Evolutionary conservation across 805 yeast genomes (phyloP).

Genomic region (Cyberlindnera maritima): DNA sequence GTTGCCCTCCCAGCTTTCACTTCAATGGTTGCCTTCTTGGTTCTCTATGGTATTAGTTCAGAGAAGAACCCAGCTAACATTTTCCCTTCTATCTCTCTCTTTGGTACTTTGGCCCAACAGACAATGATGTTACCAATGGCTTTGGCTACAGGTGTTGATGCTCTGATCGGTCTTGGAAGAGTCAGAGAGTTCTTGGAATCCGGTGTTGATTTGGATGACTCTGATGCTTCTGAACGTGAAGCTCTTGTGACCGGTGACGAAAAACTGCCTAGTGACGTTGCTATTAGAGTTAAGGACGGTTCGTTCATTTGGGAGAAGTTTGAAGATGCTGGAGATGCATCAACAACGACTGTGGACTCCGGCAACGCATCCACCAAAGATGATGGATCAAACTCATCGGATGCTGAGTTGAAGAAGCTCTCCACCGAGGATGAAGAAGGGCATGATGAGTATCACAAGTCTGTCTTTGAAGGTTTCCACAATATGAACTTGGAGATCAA

Average conservation of each 20-base stretch:
- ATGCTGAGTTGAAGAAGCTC: conserved; percentile 13
- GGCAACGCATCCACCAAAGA: neutral
- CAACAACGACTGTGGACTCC: neutral
- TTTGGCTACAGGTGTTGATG: conserved; percentile 66
- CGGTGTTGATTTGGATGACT: conserved; percentile 40
- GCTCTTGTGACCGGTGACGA: conserved; percentile 32
- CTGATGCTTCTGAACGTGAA: conserved; percentile 31
- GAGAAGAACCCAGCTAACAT: conserved; percentile 55
- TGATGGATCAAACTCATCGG: conserved; percentile 18
- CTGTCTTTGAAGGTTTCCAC: conserved; percentile 17
- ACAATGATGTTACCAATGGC: conserved; percentile 71
- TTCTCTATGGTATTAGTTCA: conserved; percentile 36
- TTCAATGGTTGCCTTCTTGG: conserved; percentile 51
- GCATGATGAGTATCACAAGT: conserved; percentile 5
- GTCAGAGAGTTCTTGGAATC: conserved; percentile 51
- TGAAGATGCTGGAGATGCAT: conserved; percentile 31
- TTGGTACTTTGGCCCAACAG: conserved; percentile 58
- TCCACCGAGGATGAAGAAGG: conserved; percentile 15
- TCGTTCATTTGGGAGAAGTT: conserved; percentile 66
- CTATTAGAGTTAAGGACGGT: conserved; percentile 51
- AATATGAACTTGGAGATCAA: conserved; percentile 32
- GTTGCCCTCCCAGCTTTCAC: conserved; percentile 48
- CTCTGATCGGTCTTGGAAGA: conserved; percentile 57
- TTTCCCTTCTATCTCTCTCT: conserved; percentile 68
- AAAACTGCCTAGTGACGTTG: conserved; percentile 29